Conservation (phyloP, 2,329 filamentous ascomycete genomes). For the Elsinoe ampelina region DNA sequence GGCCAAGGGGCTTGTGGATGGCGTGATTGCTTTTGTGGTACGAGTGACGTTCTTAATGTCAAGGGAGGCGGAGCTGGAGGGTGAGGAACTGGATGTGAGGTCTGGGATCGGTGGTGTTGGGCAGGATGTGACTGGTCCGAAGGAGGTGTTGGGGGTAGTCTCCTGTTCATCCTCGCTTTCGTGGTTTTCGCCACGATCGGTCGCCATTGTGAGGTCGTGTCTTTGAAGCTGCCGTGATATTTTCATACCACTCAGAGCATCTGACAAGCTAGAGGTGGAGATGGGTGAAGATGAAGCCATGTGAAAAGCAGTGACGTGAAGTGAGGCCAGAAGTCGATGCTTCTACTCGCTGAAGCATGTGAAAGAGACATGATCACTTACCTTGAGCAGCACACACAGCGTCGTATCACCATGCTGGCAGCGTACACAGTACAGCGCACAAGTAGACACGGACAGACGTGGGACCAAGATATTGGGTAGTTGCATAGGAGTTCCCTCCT, state of each 20-base stretch:
- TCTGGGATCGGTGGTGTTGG: not conserved
- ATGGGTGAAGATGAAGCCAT: not conserved
- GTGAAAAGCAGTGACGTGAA: not conserved
- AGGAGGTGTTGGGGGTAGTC: not conserved
- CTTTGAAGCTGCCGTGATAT: not conserved
- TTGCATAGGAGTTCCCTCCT: too few relatives aligned
- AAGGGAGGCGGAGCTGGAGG: not conserved
- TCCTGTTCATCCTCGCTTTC: not conserved
- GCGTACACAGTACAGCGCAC: too few relatives aligned
- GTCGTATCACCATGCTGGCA: too few relatives aligned
- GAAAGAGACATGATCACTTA: not conserved
- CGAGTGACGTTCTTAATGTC: not conserved
- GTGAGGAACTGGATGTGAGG: not conserved
- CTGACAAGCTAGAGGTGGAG: not conserved
- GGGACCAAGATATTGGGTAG: too few relatives aligned
- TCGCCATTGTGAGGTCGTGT: not conserved
- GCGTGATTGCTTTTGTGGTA: not conserved
- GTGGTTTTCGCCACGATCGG: too few relatives aligned
- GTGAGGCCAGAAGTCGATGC: not conserved
- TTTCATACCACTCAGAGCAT: not conserved
- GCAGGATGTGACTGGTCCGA: not conserved
- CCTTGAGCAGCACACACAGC: too few relatives aligned
- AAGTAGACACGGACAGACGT: too few relatives aligned
- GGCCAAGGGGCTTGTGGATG: not conserved
- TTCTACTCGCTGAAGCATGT: not conserved